Conservation (phyloP, 2,329 filamentous ascomycete species). For the Xylaria sp. region DNA sequence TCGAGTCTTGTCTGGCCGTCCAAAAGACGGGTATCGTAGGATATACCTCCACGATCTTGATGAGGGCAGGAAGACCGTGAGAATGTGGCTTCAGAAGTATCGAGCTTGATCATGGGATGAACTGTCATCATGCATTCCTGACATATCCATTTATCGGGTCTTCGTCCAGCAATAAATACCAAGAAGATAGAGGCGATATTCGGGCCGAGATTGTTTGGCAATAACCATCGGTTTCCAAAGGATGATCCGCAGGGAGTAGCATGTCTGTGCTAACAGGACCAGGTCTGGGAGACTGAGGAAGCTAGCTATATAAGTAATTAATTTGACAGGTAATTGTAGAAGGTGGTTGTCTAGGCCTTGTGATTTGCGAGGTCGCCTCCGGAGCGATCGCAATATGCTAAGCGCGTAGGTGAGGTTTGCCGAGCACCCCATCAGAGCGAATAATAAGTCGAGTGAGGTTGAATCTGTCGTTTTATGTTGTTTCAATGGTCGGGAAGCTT, state of each 20-base stretch:
- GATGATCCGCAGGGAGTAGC: slow-evolving; percentile 1
- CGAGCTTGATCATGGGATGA: neutral
- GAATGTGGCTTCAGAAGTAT: slow-evolving; percentile 1
- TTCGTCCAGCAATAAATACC: neutral
- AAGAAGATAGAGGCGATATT: neutral
- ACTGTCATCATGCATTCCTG: neutral
- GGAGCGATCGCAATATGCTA: slow-evolving; percentile 3
- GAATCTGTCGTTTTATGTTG: neutral
- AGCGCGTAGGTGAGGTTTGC: slow-evolving; percentile 1
- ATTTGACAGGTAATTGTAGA: slow-evolving; percentile 5
- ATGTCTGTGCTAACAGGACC: slow-evolving; percentile 2
- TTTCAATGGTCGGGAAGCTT: neutral
- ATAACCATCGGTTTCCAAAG: neutral
- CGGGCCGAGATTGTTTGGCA: neutral
- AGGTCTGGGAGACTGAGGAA: slow-evolving; percentile 5
- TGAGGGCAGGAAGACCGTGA: neutral
- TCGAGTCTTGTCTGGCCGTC: neutral
- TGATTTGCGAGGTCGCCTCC: slow-evolving; percentile 5
- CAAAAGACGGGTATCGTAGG: neutral
- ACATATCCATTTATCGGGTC: neutral
- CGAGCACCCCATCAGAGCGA: slow-evolving; percentile 5
- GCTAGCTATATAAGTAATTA: neutral
- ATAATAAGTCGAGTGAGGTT: neutral
- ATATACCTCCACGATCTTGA: neutral
- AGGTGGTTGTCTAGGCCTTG: neutral